Base-by-base conservation (phyloP, 129 eudicot genomes). In the Artemisia annua region DNA sequence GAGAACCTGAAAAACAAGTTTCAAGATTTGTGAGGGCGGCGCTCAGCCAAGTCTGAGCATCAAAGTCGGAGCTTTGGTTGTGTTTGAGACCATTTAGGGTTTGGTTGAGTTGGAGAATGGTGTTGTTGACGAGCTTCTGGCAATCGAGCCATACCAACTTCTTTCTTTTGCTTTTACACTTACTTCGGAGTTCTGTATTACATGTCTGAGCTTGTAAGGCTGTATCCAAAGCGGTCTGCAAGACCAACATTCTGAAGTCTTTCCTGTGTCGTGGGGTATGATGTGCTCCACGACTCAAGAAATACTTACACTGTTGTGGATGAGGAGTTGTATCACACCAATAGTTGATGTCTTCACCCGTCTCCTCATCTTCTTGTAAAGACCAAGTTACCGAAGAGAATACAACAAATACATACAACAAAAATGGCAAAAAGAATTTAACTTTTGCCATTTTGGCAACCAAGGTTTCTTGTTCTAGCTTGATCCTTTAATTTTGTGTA, bases 321-420 rank as follows among this genome's bases (percentile, higher is more conserved):
- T 90, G 68, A 2, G 97, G 97, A 66, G 97, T 87, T 61, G 82
- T 75, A 78, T 77, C 75, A 69, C 97, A 90, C 97, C 97, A 90
- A 71, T 73, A 71, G 50, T 81, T 72, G 12, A 87, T 52, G 79
- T 81, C 89, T 0, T 67, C 50, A 2, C 67, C 75, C 14, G 68
- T 72, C 75, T 74, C 76, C 3, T 70, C 75, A 17, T 76, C 75
- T 26, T 60, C 49, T 43, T 46, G 63, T 19, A 63, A 43, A 69
- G 69, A 76, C 55, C 20, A 63, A 69, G 80, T 63, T 12, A 63
- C 43, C 11, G 60, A 43, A 63, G 71, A 22, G 43, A 54, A 75
- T 3, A 75, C 12, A 17, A 75, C 19, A 11, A 80, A 51, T 35
- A 56, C 54, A 35, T 76, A 75, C 12, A 80, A 28, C 8, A 62